Evolutionary conservation across 139 green algal genomes (phyloP), one percentile per base, ranked within the genome.

Genomic region (Chlamydomonas schloesseri): DNA sequence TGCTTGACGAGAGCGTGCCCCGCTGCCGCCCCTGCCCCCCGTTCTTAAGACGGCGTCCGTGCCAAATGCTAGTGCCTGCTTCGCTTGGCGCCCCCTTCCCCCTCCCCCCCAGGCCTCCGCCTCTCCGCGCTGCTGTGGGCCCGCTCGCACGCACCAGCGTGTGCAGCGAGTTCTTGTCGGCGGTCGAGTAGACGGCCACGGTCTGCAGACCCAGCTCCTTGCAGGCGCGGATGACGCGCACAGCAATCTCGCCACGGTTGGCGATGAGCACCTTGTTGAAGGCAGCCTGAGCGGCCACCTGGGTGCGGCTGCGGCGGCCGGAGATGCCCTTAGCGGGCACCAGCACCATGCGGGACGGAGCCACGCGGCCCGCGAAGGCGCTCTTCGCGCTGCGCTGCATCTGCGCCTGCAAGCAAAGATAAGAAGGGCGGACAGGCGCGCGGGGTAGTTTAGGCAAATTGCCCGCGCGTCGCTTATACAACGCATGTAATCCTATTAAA

Each of bases 181-280:
- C 96, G 3, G 91, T 93, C 10, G 96, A 99, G 90, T 99, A 98
- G 2, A 99, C 96, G 28, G 96, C 96, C 17, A 99, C 90, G 15
- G 95, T 98, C 84, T 96, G 82, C 29, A 99, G 89, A 37, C 96
- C 96, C 50, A 99, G 81, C 94, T 99, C 96, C 84, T 97, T 97
- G 94, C 95, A 98, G 42, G 96, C 96, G 50, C 96, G 92, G 85
- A 99, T 98, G 23, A 99, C 95, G 53, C 96, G 92, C 58, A 99
- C 96, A 10, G 96, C 96, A 89, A 99, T 99, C 90, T 99, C 96
- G 26, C 96, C 96, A 36, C 96, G 89, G 90, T 99, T 99, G 62
- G 96, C 96, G 55, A 99, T 94, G 47, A 99, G 93, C 0, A 99
- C 95, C 90, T 98, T 91, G 58, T 86, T 71, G 80, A 93, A 92